A percentile compares a stretch with the other conserved stretches of the same genome.
Conservation (phyloP, 2,329 filamentous ascomycete species). For the Blumeria graminis region DNA sequence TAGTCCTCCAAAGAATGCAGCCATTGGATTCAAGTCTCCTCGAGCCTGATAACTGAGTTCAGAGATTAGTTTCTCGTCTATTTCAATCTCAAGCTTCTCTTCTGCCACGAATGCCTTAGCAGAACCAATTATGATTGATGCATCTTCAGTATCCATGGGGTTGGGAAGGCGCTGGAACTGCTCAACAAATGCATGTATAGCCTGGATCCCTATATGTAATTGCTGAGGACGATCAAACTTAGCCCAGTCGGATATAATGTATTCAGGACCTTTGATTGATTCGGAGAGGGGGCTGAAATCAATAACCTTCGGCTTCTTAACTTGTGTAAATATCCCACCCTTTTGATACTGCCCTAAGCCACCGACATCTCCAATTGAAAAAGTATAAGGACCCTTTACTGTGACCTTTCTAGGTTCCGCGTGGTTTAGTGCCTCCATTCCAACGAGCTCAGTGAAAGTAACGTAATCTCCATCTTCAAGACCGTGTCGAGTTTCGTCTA, state of each 20-base stretch:
- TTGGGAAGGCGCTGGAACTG: constrained; percentile 51
- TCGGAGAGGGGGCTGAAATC: constrained; percentile 64
- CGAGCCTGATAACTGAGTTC: constrained; percentile 87
- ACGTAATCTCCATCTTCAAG: constrained; percentile 92
- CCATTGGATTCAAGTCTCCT: constrained; percentile 78
- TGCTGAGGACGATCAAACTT: constrained; percentile 92
- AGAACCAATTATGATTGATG: constrained; percentile 48
- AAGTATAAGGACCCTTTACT: constrained; percentile 90
- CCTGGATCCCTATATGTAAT: constrained; percentile 79
- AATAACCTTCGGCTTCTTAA: constrained; percentile 93
- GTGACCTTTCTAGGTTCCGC: constrained; percentile 71
- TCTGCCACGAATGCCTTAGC: constrained; percentile 51
- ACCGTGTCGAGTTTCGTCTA: constrained; percentile 87
- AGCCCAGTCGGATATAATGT: constrained; percentile 82
- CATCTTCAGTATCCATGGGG: constrained; percentile 68
- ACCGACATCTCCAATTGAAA: constrained; percentile 85
- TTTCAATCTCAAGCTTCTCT: constrained; percentile 55
- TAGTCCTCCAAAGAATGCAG: constrained; percentile 84
- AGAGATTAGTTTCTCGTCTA: constrained; percentile 78
- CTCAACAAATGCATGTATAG: constrained; percentile 66
- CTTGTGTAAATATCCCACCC: constrained; percentile 78
- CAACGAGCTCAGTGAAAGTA: constrained; percentile 79
- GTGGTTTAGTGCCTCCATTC: constrained; percentile 72
- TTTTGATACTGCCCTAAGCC: constrained; percentile 67
- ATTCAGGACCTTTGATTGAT: constrained; percentile 66